Evolutionary conservation across 257 asterid species (phyloP).

Genomic region (Echites panduratus): DNA sequence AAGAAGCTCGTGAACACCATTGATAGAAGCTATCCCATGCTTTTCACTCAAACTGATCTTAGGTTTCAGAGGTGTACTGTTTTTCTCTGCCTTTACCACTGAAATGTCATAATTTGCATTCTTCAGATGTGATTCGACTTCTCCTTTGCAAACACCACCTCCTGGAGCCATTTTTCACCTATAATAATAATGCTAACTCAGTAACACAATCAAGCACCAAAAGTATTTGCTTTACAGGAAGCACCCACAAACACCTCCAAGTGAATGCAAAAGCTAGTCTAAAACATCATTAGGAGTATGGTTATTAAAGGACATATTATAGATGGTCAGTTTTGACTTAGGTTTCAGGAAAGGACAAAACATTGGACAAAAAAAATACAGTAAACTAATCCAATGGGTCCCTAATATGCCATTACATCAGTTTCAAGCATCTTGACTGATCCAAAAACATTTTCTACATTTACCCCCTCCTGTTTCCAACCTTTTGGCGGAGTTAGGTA

Average conservation of each 20-base stretch:
- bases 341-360: conserved; percentile 11
- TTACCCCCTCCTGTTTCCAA: conserved; percentile 10
- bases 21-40: conserved; percentile 28
- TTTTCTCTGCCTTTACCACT: conserved; percentile 34
- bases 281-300: not conserved
- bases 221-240: not conserved
- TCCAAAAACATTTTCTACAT: conserved; percentile 16
- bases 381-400: not conserved
- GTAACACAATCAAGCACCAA: conserved; percentile 8
- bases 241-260: not conserved
- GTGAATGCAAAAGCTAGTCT: conserved; percentile 1
- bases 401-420: not conserved
- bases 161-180: conserved; percentile 54
- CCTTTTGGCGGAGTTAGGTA: conserved; percentile 42
- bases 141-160: conserved; percentile 48
- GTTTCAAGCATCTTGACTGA: conserved; percentile 17
- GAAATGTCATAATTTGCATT: conserved; percentile 28
- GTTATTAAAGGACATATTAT: conserved; percentile 12
- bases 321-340: conserved; percentile 20
- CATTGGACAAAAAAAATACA: not conserved
- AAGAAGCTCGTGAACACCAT: conserved; percentile 67
- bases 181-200: conserved; percentile 6
- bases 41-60: conserved; percentile 33
- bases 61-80: conserved; percentile 17
- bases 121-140: conserved; percentile 38